Evolutionary conservation across 2,329 filamentous ascomycete species (phyloP), one percentile per base, ranked within the genome.

Genomic region (Talaromyces atroroseus): DNA sequence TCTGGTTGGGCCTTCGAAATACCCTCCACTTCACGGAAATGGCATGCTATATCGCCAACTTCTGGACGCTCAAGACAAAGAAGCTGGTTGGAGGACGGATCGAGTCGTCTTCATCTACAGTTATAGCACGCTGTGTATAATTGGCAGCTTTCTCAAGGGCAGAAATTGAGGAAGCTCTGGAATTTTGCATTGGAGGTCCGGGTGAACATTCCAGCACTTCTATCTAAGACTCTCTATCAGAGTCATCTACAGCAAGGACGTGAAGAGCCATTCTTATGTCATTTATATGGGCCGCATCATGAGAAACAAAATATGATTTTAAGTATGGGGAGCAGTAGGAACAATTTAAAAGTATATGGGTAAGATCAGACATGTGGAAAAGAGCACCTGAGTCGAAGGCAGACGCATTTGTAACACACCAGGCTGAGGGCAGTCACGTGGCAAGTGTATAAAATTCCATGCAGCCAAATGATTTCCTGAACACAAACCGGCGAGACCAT

Each of bases 131-230:
- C 3, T 0, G 34, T 12, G 21, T 51, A 18, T 21, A 42, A 1
- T 51, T 34, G n/a, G 12, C 8, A 6, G 36, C 23, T 1, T 42
- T 21, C 11, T 51, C 49, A 7, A 4, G 10, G 10, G 5, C 23
- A 29, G 21, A 29, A 2, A 14, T 1, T 21, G 26, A 21, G n/a
- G 49, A 42, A 14, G 23, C 36, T 8, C 21, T 42, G 12, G 49
- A 52, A 32, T 52, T 49, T 24, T 12, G 53, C 24, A 55, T 16
- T 11, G 53, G 23, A 29, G 53, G 53, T 12, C 53, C 53, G 5
- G 53, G 53, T 10, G 53, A 55, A 5, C 53, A 46, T 29, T 55
- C 53, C 14, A 55, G 12, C 8, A 55, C 47, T 34, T 55, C 46
- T 18, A 55, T 29, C 46, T 46, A 55, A 18, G 53, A 55, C 23